Base-by-base conservation (phyloP, 73 alveolate genomes). In the Paraurostyla sp. region DNA sequence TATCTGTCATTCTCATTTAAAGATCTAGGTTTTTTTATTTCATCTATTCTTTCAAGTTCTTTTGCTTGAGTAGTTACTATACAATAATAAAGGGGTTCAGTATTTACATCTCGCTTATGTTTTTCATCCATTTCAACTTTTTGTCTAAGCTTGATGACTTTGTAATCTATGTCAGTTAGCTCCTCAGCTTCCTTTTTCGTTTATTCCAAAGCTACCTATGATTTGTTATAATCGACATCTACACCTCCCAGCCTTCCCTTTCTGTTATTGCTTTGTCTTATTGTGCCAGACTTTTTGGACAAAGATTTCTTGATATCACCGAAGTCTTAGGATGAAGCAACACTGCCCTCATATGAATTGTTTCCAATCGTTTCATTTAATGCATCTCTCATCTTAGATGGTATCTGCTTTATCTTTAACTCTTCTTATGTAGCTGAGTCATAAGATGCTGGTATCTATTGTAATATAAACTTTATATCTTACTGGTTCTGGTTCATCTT, bases 111-210 rank as follows among this genome's bases (percentile, higher is more conserved):
- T 73, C 22, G 11, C n/a, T 48, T 16, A 22, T 48, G 48, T 36
- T 45, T 50, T 27, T 73, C 87, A 25, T 73, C 87, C 49, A 50
- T 73, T 73, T 73, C 87, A 6, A 73, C 71, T 50, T 73, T 40
- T 15, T n/a, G 11, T 25, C 87, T 40, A 13, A 73, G 87, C 42
- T 73, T 73, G 20, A 4, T 45, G 27, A 73, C 87, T 73, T 73
- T 42, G 56, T 43, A 22, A 23, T 73, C 87, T n/a, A 73, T 73
- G 13, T 73, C 87, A 45, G 32, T 56, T 6, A 7, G 35, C n/a
- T 50, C 87, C n/a, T 73, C 23, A 0, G 9, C 0, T 38, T 45
- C 11, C 16, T 48, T 35, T 50, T 73, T 45, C 29, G 15, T 30
- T 29, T 29, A 22, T 50, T 62, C 80, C 20, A 35, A 32, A 35